These are phyloP conservation scores for Arthrinium phaeospermum DNA, from an alignment of 2,329 filamentous ascomycete genomes.

Conservation along the genomic window DNA sequence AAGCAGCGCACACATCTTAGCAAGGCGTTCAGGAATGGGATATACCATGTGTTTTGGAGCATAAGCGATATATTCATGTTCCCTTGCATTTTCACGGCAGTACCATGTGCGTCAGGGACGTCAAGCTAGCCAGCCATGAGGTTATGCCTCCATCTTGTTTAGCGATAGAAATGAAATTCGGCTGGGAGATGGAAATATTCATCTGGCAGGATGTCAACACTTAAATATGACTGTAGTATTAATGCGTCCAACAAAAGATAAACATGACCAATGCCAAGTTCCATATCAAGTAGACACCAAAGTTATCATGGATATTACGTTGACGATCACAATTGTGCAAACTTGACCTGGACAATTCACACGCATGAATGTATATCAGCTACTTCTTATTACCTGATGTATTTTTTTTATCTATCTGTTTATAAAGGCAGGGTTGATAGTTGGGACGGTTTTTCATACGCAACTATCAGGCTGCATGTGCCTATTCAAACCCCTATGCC, in stretches of 20 bases:
- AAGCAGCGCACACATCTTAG: constrained; percentile 5
- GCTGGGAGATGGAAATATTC: not conserved
- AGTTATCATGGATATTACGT: not conserved
- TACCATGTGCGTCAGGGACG: not conserved
- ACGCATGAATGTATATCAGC: no score
- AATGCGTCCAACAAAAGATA: not conserved
- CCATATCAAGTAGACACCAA: not conserved
- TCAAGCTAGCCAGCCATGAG: not conserved
- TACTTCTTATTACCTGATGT: no score
- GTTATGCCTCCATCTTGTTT: not conserved
- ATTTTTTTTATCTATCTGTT: no score
- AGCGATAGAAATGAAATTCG: not conserved
- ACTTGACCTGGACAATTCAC: no score
- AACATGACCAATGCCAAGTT: not conserved
- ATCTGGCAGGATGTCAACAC: not conserved
- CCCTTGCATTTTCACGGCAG: constrained; percentile 9
- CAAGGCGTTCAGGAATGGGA: constrained; percentile 18
- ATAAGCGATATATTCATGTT: constrained; percentile 1
- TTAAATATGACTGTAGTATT: not conserved
- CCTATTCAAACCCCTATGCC: no score
- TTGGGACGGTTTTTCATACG: no score
- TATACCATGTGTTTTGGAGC: constrained; percentile 15
- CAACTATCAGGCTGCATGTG: no score
- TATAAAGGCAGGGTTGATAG: no score
- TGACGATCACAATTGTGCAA: no score